Conservation (phyloP, 768 basidiomycete species). For the Russula virescens region DNA sequence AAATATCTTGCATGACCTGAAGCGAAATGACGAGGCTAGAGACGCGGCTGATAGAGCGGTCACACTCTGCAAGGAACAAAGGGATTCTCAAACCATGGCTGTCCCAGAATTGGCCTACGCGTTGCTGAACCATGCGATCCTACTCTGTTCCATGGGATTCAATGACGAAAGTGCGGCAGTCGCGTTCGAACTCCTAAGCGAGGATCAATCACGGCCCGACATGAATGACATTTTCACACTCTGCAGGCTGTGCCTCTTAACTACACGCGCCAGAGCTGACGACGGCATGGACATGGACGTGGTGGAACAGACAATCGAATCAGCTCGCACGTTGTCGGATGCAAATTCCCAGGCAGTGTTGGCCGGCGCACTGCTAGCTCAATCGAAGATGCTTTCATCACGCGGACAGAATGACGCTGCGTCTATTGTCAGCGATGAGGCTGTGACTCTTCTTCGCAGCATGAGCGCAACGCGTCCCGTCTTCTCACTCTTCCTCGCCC, state of each 20-base stretch:
- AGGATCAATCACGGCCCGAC: neutral
- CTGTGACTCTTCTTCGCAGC: neutral
- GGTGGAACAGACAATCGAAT: neutral
- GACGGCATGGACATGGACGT: neutral
- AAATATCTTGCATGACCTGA: constrained; percentile 11
- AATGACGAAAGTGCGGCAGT: constrained; percentile 1
- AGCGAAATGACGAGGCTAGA: constrained; percentile 1
- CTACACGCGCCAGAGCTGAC: neutral
- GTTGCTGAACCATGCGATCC: constrained; percentile 1
- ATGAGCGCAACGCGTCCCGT: neutral
- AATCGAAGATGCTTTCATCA: constrained; percentile 14
- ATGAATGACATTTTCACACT: neutral
- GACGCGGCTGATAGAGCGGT: constrained; percentile 1
- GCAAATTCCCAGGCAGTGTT: neutral
- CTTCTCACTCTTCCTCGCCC: constrained; percentile 10
- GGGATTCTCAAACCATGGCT: neutral
- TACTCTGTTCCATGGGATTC: constrained; percentile 3
- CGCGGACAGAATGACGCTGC: constrained; percentile 2
- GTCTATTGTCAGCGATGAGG: neutral
- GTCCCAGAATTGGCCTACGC: constrained; percentile 1
- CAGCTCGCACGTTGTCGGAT: neutral
- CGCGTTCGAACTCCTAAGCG: constrained; percentile 6
- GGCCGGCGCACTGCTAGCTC: constrained; percentile 7
- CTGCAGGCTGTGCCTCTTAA: constrained; percentile 1
- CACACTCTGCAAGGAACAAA: neutral